Evolutionary conservation across 2,329 filamentous ascomycete species (phyloP).

Genomic region (Pseudocercospora ulei): DNA sequence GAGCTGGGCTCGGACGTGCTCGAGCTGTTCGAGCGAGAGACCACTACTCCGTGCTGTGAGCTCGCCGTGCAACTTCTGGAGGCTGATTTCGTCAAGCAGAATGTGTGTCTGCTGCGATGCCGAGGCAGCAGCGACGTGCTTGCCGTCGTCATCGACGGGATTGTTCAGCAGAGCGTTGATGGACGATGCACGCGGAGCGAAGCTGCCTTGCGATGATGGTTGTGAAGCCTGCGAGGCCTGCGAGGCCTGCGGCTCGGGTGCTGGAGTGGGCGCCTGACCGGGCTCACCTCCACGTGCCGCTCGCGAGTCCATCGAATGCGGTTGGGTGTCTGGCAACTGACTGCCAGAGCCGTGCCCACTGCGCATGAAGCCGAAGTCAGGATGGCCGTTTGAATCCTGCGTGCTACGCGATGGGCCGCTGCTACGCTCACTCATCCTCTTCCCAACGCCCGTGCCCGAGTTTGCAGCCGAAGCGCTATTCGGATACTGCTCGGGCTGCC

Average conservation of each 20-base stretch:
- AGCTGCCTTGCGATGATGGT: slow-evolving; percentile 27
- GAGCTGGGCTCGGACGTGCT: slow-evolving; percentile 80
- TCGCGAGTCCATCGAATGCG: slow-evolving; percentile 35
- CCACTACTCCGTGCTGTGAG: slow-evolving; percentile 61
- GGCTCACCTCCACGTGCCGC: too few relatives aligned
- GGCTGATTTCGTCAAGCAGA: slow-evolving; percentile 43
- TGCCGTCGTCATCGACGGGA: slow-evolving; percentile 15
- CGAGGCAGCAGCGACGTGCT: not conserved
- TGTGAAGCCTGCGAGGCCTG: slow-evolving; percentile 33
- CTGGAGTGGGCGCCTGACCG: slow-evolving; percentile 27
- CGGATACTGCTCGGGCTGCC: slow-evolving; percentile 52
- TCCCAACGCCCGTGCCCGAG: slow-evolving; percentile 74
- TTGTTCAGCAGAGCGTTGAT: slow-evolving; percentile 40
- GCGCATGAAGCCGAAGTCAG: slow-evolving; percentile 47
- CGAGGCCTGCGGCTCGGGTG: slow-evolving; percentile 15
- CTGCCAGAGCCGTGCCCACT: slow-evolving; percentile 43
- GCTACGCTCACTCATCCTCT: slow-evolving; percentile 58
- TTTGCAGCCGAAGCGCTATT: slow-evolving; percentile 88
- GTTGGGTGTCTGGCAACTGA: slow-evolving; percentile 55
- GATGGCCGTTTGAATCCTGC: slow-evolving; percentile 60
- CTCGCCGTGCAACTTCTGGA: slow-evolving; percentile 51
- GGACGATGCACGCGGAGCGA: slow-evolving; percentile 33
- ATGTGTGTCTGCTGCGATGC: slow-evolving; percentile 21
- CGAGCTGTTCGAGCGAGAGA: slow-evolving; percentile 82
- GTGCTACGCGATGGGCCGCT: slow-evolving; percentile 54